Evolutionary conservation across 2,329 filamentous ascomycete species (phyloP).

Genomic region (Nothophoma quercina): DNA sequence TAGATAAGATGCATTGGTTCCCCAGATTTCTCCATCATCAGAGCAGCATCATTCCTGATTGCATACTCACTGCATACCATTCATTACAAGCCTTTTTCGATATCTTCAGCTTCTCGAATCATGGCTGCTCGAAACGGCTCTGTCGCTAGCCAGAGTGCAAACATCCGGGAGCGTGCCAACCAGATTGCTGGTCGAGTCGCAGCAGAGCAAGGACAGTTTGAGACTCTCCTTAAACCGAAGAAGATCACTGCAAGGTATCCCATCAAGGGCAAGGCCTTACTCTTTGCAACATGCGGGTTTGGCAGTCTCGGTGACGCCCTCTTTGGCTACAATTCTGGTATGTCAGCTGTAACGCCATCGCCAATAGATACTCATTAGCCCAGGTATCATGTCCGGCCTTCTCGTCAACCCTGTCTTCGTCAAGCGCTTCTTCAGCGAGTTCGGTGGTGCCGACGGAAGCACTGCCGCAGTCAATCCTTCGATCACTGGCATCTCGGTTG

Average conservation of each 20-base stretch:
- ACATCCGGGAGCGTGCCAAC: slow-evolving; percentile 29
- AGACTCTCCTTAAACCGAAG: slow-evolving; percentile 47
- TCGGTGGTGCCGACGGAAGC: slow-evolving; percentile 48
- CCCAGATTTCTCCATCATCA: slow-evolving; percentile 11
- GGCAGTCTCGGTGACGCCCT: slow-evolving; percentile 52
- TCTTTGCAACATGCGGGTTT: slow-evolving; percentile 52
- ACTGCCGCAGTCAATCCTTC: slow-evolving; percentile 45
- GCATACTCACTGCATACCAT: neutral
- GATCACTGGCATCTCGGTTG: slow-evolving; percentile 50
- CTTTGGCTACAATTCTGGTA: slow-evolving; percentile 54
- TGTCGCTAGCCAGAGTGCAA: slow-evolving; percentile 23
- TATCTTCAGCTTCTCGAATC: too few species aligned
- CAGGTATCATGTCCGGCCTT: slow-evolving; percentile 52
- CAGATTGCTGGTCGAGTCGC: slow-evolving; percentile 32
- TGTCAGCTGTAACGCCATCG: neutral
- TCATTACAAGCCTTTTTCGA: neutral
- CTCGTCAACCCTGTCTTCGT: slow-evolving; percentile 52
- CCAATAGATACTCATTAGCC: slow-evolving; percentile 9
- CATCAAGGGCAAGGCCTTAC: slow-evolving; percentile 46
- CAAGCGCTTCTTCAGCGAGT: slow-evolving; percentile 50
- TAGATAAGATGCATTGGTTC: slow-evolving; percentile 63
- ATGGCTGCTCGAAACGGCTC: slow-evolving; percentile 22
- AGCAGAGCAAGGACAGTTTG: slow-evolving; percentile 42
- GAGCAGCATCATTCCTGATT: slow-evolving; percentile 1
- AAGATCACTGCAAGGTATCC: slow-evolving; percentile 49